phyloP scores from a whole-genome alignment of 2,329 filamentous ascomycete genomes.

The Fusarium tupiense region DNA sequence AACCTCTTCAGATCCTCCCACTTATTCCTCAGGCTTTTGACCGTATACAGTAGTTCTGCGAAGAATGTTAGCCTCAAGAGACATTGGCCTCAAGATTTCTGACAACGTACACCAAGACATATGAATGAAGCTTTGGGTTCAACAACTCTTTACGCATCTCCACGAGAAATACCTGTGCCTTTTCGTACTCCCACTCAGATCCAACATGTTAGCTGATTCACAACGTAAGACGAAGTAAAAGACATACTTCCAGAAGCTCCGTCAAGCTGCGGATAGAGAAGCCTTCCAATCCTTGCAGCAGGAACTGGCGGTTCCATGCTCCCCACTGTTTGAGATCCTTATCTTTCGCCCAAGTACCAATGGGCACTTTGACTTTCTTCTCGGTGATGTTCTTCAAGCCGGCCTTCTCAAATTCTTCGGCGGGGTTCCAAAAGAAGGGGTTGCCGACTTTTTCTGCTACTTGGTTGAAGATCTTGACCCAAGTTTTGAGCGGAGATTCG shows the following conservation, averaged over 20 bases:
- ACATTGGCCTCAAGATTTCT: fast-evolving
- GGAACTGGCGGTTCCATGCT: conserved; percentile 25
- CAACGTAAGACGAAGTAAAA: fast-evolving
- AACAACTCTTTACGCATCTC: conserved; percentile 15
- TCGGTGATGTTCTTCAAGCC: conserved; percentile 15
- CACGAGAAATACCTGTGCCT: conserved; percentile 1
- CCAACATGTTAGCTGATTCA: background rate
- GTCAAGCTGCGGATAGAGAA: conserved; percentile 27
- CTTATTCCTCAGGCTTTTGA: conserved; percentile 2
- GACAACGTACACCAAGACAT: background rate
- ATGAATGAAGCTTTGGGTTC: conserved; percentile 12
- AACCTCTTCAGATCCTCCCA: background rate
- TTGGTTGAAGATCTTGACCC: conserved; percentile 16
- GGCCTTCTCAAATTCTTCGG: conserved; percentile 3
- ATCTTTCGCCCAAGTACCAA: conserved; percentile 24
- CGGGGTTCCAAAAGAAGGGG: conserved; percentile 20
- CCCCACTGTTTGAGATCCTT: conserved; percentile 29
- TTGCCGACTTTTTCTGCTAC: conserved; percentile 18
- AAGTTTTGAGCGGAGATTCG: conserved; percentile 20
- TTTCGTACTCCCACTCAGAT: conserved; percentile 10
- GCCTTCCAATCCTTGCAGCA: conserved; percentile 13
- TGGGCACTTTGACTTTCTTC: conserved; percentile 11
- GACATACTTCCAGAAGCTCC: conserved; percentile 5
- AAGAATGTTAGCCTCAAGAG: background rate
- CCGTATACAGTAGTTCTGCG: conserved; percentile 6